These are phyloP conservation scores for Entoloma clypeatum DNA, from an alignment of 1,284 basidiomycete species.

Conservation along the genomic window DNA sequence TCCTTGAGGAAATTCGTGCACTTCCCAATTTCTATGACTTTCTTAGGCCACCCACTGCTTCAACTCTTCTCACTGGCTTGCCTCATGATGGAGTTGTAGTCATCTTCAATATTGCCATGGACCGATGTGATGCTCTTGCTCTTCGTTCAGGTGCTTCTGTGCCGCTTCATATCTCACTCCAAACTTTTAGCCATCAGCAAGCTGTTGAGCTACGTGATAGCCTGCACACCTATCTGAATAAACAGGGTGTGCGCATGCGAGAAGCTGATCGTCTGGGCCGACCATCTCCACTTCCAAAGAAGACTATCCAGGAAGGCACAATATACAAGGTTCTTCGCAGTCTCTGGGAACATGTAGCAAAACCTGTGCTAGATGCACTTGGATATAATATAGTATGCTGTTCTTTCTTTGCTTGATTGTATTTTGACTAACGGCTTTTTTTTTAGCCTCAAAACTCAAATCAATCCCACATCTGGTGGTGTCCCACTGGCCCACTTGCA, in stretches of 20 bases:
- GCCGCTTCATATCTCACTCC: slow-evolving; percentile 12
- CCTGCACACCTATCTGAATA: background rate
- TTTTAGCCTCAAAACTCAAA: no score
- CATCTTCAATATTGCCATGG: slow-evolving; percentile 13
- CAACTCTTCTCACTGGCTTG: slow-evolving; percentile 10
- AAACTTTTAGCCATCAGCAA: background rate
- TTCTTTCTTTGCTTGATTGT: no score
- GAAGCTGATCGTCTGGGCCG: background rate
- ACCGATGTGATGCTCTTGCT: slow-evolving; percentile 17
- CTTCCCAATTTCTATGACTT: slow-evolving; percentile 16
- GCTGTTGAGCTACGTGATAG: no score
- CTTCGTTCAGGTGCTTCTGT: slow-evolving; percentile 8
- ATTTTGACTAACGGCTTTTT: no score
- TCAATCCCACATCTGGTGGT: no score
- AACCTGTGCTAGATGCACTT: no score
- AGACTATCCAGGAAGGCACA: no score
- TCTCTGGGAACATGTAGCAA: no score
- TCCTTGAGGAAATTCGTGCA: slow-evolving; percentile 13
- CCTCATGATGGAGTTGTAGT: slow-evolving; percentile 15
- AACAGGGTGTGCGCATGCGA: background rate
- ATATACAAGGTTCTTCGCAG: no score
- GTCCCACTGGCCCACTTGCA: no score
- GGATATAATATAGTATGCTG: no score
- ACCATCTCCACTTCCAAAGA: no score
- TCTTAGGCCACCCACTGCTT: slow-evolving; percentile 16